Conservation (phyloP, 2,329 filamentous ascomycete species). For the Penicillium hesseltinei region DNA sequence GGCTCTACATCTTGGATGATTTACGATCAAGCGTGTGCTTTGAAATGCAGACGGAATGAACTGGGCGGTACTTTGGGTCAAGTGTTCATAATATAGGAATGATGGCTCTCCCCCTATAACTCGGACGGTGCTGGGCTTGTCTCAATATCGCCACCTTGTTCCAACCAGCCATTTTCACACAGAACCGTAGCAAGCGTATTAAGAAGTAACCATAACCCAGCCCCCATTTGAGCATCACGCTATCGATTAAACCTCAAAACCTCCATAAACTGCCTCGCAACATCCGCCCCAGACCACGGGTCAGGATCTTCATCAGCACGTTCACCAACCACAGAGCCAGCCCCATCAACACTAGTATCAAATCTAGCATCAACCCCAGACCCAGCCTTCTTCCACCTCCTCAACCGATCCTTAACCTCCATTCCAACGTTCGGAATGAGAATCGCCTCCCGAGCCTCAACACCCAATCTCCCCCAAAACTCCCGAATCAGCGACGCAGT, state of each 20-base stretch:
- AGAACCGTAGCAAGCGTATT: not conserved
- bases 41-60: constrained; percentile 18
- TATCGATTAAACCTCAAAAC: constrained; percentile 45
- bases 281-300: constrained; percentile 39
- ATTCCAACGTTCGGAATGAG: constrained; percentile 42
- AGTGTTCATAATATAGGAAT: constrained; percentile 14
- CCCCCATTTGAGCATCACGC: not conserved
- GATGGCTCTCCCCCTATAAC: constrained; percentile 3
- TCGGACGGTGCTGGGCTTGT: constrained; percentile 1
- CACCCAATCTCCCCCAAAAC: constrained; percentile 41
- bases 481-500: constrained; percentile 40
- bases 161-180: not conserved
- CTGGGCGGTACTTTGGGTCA: constrained; percentile 11
- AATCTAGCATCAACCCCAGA: constrained; percentile 9
- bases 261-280: constrained; percentile 48
- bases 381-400: constrained; percentile 18
- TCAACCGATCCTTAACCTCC: constrained; percentile 36
- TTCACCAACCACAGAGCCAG: constrained; percentile 8
- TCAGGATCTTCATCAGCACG: constrained; percentile 32
- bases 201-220: not conserved
- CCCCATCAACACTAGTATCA: constrained; percentile 5
- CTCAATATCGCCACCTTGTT: not conserved
- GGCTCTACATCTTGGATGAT: constrained; percentile 23
- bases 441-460: constrained; percentile 42
- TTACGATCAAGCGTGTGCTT: constrained; percentile 27